Evolutionary conservation across 805 yeast genomes (phyloP).

Genomic region (Ogataea henricii): DNA sequence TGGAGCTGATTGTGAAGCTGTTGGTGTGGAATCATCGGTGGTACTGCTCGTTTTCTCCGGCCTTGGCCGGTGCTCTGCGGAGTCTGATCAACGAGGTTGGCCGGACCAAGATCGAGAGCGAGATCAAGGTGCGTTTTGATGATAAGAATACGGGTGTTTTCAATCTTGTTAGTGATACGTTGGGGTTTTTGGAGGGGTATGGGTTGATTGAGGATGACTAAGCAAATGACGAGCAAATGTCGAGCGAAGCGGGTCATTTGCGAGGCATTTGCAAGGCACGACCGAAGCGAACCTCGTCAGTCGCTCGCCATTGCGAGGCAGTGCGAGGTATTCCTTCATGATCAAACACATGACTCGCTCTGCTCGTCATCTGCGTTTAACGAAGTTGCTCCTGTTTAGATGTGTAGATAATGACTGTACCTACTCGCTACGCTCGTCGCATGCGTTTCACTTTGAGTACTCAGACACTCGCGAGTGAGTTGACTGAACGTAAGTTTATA

Average conservation of each 20-base stretch:
- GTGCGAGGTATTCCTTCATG: no score
- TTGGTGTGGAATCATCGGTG: constrained; percentile 99
- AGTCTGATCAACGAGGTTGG: constrained; percentile 77
- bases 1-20: constrained; percentile 72
- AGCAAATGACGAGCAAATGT: not conserved
- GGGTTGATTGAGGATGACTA: constrained; percentile 38
- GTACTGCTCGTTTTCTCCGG: constrained; percentile 89
- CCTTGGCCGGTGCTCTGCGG: constrained; percentile 55
- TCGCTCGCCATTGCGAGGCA: no score
- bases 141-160: constrained; percentile 54
- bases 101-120: constrained; percentile 69
- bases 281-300: no score
- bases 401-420: no score
- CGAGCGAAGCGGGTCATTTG: not conserved
- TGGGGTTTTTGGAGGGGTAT: constrained; percentile 49
- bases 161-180: constrained; percentile 55
- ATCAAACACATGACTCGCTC: no score
- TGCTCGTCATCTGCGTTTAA: no score
- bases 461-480: no score
- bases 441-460: no score
- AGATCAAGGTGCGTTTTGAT: constrained; percentile 67
- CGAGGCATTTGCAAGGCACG: no score
- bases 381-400: no score
- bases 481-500: no score
- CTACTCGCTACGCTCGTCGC: no score